Conservation (phyloP, 805 yeast species). For the Priceomyces medius region DNA sequence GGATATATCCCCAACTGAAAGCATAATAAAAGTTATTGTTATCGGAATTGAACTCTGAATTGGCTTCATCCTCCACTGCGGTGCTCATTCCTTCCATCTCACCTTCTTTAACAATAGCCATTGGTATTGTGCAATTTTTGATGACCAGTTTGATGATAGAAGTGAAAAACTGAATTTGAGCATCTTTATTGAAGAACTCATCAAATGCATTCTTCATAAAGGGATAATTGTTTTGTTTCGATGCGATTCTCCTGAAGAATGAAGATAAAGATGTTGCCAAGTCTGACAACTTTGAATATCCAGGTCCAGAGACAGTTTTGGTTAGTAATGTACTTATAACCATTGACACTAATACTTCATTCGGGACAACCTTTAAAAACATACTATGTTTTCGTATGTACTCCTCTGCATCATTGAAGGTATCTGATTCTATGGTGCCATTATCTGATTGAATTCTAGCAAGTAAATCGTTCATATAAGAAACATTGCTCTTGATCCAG, state of each 20-base stretch:
- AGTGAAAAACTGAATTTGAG: conserved; percentile 18
- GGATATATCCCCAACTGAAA: conserved; percentile 8
- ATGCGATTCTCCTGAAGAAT: conserved; percentile 11
- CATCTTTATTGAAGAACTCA: conserved; percentile 16
- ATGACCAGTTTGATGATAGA: conserved; percentile 17
- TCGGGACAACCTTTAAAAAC: conserved; percentile 17
- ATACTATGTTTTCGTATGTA: conserved; percentile 10
- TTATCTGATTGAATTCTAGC: background rate
- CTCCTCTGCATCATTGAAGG: conserved; percentile 9
- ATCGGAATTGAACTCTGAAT: conserved; percentile 5
- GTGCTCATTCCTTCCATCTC: background rate
- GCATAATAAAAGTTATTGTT: conserved; percentile 10
- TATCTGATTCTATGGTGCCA: conserved; percentile 3
- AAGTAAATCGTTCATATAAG: background rate
- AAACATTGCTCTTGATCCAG: conserved; percentile 13
- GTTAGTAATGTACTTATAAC: conserved; percentile 19
- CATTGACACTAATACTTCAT: conserved; percentile 14
- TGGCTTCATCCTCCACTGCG: background rate
- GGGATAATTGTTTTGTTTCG: conserved; percentile 10
- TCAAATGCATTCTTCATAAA: conserved; percentile 9
- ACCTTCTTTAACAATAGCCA: conserved; percentile 7
- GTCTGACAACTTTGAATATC: conserved; percentile 16
- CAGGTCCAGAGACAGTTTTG: conserved; percentile 16
- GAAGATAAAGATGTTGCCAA: conserved; percentile 14
- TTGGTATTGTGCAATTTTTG: conserved; percentile 11